A percentile compares a stretch with the other conserved stretches of the same genome.
phyloP scores from a whole-genome alignment of 768 basidiomycete genomes.

The Lenzites betulinus region DNA sequence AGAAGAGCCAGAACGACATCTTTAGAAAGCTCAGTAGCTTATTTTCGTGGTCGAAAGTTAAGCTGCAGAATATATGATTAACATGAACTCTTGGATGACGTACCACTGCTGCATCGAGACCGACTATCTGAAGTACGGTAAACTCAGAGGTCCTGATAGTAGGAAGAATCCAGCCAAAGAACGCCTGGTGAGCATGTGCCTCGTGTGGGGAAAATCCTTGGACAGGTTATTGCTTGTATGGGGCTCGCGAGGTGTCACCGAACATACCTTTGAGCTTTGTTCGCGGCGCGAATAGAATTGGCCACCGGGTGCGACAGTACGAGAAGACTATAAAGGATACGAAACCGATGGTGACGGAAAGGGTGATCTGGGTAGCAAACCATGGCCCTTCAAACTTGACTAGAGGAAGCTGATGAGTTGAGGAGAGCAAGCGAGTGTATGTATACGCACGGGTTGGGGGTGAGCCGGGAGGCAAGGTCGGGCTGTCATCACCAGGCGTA shows the following conservation, averaged over 20 bases:
- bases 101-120: constrained; percentile 94
- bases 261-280: constrained; percentile 88
- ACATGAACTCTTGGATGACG: constrained; percentile 33
- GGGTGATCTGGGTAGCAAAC: constrained; percentile 87
- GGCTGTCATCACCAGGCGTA: constrained; percentile 12
- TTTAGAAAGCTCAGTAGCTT: constrained; percentile 95
- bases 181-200: constrained; percentile 81
- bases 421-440: constrained; percentile 1
- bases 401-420: constrained; percentile 31
- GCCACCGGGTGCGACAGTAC: constrained; percentile 85
- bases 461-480: constrained; percentile 52
- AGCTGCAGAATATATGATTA: not conserved
- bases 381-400: constrained; percentile 90
- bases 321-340: constrained; percentile 86
- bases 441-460: constrained; percentile 59
- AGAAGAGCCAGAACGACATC: constrained; percentile 91
- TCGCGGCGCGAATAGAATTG: constrained; percentile 86
- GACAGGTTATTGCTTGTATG: not conserved
- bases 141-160: constrained; percentile 91
- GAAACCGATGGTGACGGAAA: constrained; percentile 78
- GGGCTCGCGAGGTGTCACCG: not conserved
- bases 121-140: constrained; percentile 93
- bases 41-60: not conserved
- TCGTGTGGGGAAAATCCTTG: constrained; percentile 92
- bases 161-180: constrained; percentile 97